Evolutionary conservation across 768 basidiomycete species (phyloP).

Genomic region (Boletus eberwhitei): DNA sequence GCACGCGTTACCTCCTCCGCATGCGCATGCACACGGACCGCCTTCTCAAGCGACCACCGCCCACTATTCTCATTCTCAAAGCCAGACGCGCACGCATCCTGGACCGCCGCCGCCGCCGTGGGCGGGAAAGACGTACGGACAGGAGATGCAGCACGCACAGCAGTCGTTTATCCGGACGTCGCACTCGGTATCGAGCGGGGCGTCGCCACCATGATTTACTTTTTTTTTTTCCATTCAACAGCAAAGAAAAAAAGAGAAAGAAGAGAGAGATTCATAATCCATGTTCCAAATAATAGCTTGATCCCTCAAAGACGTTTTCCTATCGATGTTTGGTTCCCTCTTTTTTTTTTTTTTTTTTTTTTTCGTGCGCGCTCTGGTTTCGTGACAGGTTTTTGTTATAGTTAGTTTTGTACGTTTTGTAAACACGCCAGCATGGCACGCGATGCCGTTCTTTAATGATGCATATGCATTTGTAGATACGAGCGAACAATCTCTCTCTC

Average conservation of each 20-base stretch:
- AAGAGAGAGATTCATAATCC: not conserved
- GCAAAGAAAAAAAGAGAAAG: not conserved
- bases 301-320: not conserved
- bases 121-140: conserved; percentile 21
- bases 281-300: not conserved
- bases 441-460: not conserved
- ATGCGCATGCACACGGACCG: conserved; percentile 7
- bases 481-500: too few relatives aligned
- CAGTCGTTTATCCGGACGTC: conserved; percentile 49
- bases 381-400: not conserved
- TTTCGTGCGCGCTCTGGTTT: not conserved
- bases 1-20: conserved; percentile 7
- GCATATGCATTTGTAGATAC: not conserved
- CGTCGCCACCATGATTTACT: too few relatives aligned
- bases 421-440: not conserved
- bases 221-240: not conserved
- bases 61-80: conserved; percentile 8
- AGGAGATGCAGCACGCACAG: conserved; percentile 34
- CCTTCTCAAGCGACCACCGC: conserved; percentile 6
- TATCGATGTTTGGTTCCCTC: too few relatives aligned
- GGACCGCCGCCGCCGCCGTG: conserved; percentile 26
- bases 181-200: conserved; percentile 38
- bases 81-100: conserved; percentile 12
- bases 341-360: not conserved
- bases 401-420: too few relatives aligned